Evolutionary conservation across 2,329 filamentous ascomycete genomes (phyloP), one percentile per base, ranked within the genome.

Genomic region (Cercospora zeina): DNA sequence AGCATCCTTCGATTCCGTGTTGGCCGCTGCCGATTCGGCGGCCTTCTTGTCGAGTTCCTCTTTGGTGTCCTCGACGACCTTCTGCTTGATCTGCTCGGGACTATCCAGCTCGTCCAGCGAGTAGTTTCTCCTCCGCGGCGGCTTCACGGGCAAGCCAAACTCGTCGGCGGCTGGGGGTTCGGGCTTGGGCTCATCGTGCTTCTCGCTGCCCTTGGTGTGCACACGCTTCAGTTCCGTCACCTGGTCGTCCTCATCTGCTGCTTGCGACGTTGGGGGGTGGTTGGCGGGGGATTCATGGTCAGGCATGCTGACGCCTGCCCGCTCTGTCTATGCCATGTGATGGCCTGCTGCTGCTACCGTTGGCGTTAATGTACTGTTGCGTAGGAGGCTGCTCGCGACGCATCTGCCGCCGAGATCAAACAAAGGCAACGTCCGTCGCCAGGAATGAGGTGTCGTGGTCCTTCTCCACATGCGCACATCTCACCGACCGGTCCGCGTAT

Each of bases 101-200:
- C 57, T 66, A 54, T 71, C 69, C 30, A 67, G 59, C 37, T 73
- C 61, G 4, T 72, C 65, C 49, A 69, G 58, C 10, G 63, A 66
- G 50, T 70, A 71, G 2, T 65, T 61, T 16, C 56, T 58, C 56
- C 70, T 71, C 54, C 70, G 63, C 6, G 70, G 65, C 57, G 70
- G 70, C 57, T 69, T 69, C n/a, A 74, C 64, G 16, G 74, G 73
- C 33, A 77, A 63, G 4, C 75, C 75, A 62, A 77, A 77, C 60
- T 77, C 75, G 56, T 77, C 75, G 7, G 73, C 68, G 31, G 66
- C 69, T 9, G 70, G 66, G 16, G 69, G 62, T 42, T 73, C 66
- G n/a, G 64, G 42, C 49, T 68, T 65, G 8, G 68, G 63, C 55
- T 67, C 65, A 57, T 68, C 62, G 16, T 61, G 51, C 45, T 64